Evolutionary conservation across 148 eudicot genomes (phyloP).

Genomic region (Bassia scoparia): DNA sequence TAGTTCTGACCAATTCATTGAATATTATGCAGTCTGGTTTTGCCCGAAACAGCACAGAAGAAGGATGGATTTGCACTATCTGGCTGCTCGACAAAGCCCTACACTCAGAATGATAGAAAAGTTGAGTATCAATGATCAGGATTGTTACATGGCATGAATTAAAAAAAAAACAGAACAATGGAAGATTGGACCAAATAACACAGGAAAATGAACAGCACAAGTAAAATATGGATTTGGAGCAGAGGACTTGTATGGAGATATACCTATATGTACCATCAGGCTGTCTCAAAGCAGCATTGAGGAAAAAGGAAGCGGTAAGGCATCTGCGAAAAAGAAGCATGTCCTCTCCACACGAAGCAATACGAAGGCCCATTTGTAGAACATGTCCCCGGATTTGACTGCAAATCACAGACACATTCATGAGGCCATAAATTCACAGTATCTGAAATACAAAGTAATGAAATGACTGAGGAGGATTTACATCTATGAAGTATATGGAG

Average conservation of each 20-base stretch:
- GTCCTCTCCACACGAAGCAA: conserved; percentile 84
- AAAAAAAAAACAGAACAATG: background rate
- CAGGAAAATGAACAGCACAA: background rate
- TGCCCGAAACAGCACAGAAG: conserved; percentile 63
- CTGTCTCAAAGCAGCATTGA: conserved; percentile 80
- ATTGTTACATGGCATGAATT: background rate
- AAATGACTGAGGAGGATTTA: background rate
- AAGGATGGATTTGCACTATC: conserved; percentile 80
- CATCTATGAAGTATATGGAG: background rate
- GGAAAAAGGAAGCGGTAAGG: conserved; percentile 86
- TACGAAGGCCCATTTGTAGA: conserved; percentile 71
- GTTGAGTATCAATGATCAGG: background rate
- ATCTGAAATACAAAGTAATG: background rate
- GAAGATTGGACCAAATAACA: background rate
- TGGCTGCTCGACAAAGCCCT: conserved; percentile 77
- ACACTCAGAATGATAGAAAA: conserved; percentile 15
- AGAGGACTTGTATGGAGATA: conserved; percentile 1
- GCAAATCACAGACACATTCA: conserved; percentile 22
- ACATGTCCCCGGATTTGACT: conserved; percentile 81
- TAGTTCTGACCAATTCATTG: conserved; percentile 65
- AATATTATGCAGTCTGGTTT: conserved; percentile 84
- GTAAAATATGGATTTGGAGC: background rate
- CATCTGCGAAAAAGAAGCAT: conserved; percentile 73
- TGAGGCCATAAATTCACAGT: background rate
- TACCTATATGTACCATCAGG: conserved; percentile 93